phyloP scores from a whole-genome alignment of 2,329 filamentous ascomycete species.

The Colletotrichum sp. region DNA sequence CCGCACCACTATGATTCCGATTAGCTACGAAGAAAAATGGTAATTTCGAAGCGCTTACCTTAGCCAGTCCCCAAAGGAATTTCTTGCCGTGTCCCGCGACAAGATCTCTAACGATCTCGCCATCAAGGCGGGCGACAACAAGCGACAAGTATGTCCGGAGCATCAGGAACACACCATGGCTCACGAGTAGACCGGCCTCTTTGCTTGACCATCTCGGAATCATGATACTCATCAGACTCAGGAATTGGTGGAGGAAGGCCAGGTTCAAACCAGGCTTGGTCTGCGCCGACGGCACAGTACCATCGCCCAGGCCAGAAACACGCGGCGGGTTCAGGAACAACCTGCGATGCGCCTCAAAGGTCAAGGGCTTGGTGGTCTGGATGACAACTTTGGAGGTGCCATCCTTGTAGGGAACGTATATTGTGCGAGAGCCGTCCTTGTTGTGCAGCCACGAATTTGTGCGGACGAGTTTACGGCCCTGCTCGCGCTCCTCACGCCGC shows the following conservation, averaged over 20 bases:
- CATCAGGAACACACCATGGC: slow-evolving; percentile 89
- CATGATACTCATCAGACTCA: slow-evolving; percentile 97
- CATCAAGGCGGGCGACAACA: slow-evolving; percentile 90
- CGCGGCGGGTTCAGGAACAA: slow-evolving; percentile 91
- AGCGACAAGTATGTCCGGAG: slow-evolving; percentile 93
- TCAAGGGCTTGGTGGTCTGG: slow-evolving; percentile 86
- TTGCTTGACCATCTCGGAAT: slow-evolving; percentile 95
- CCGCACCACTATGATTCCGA: slow-evolving; percentile 74
- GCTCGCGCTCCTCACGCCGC: slow-evolving; percentile 78
- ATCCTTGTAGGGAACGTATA: slow-evolving; percentile 92
- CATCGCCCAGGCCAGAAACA: slow-evolving; percentile 77
- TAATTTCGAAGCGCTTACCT: slow-evolving; percentile 49
- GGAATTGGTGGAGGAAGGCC: slow-evolving; percentile 94
- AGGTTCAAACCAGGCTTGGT: slow-evolving; percentile 95
- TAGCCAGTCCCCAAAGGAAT: slow-evolving; percentile 87
- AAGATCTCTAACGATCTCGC: slow-evolving; percentile 93
- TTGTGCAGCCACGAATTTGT: slow-evolving; percentile 92
- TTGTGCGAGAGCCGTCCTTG: slow-evolving; percentile 93
- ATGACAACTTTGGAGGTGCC: slow-evolving; percentile 91
- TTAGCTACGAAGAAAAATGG: slow-evolving; percentile 11
- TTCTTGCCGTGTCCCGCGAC: slow-evolving; percentile 92
- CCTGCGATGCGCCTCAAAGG: slow-evolving; percentile 93
- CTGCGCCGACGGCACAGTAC: slow-evolving; percentile 81
- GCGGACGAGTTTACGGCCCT: slow-evolving; percentile 80
- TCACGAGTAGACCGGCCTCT: slow-evolving; percentile 87